Conservation (phyloP, 805 yeast genomes). For the Ascoidea rubescens region DNA sequence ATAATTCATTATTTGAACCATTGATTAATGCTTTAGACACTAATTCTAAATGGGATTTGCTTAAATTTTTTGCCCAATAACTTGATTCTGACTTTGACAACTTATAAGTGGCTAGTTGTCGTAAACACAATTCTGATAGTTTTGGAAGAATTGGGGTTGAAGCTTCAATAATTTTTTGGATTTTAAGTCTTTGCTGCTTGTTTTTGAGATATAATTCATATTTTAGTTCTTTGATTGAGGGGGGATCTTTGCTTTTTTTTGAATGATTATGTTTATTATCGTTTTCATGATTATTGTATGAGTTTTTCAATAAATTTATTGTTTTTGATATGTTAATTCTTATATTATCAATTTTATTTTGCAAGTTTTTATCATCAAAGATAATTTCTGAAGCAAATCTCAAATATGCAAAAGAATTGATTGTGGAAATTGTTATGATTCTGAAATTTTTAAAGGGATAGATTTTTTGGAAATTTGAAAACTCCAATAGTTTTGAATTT, state of each 20-base stretch:
- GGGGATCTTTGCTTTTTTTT: too few relatives aligned
- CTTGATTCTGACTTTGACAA: conserved; percentile 6
- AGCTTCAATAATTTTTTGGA: not conserved
- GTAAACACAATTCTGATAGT: conserved; percentile 7
- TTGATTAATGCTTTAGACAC: conserved; percentile 3
- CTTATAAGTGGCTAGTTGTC: conserved; percentile 6
- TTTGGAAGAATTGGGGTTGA: conserved; percentile 2
- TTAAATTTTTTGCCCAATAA: conserved; percentile 4
- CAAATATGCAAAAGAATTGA: not conserved
- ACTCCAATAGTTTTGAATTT: conserved; percentile 5
- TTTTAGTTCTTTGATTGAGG: not conserved
- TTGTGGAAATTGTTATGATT: not conserved
- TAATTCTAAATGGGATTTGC: conserved; percentile 4
- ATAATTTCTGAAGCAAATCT: conserved; percentile 1
- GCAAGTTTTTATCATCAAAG: conserved; percentile 5
- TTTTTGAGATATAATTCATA: too few relatives aligned
- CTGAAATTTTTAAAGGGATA: conserved; percentile 1
- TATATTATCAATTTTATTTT: not conserved
- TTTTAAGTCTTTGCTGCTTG: not conserved
- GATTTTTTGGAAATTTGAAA: conserved; percentile 2
- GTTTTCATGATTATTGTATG: not conserved
- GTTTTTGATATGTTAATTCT: not conserved
- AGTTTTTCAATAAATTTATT: not conserved
- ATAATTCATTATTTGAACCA: conserved; percentile 2
- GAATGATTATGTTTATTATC: not conserved